Percentiles rank a stretch among this genome's conserved stretches.
Conservation (phyloP, 2,329 filamentous ascomycete species). For the Microcyclospora tardicrescens region DNA sequence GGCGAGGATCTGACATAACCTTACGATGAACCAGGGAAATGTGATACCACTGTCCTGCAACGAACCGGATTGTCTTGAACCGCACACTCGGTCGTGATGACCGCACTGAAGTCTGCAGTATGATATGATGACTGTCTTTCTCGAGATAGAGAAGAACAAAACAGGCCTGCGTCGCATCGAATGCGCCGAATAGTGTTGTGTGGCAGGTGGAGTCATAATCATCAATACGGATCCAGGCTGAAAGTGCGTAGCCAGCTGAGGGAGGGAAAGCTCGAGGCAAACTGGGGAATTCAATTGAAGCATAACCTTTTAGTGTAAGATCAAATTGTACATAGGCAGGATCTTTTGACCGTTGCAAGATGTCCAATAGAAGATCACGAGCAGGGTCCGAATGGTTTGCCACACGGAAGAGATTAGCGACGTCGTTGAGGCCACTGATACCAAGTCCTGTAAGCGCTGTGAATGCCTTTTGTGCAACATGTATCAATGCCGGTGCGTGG, state of each 20-base stretch:
- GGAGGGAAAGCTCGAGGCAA: slow-evolving; percentile 78
- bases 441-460: slow-evolving; percentile 54
- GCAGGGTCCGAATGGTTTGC: slow-evolving; percentile 39
- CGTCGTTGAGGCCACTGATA: slow-evolving; percentile 68
- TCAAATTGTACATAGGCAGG: slow-evolving; percentile 91
- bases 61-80: slow-evolving; percentile 73
- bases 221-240: slow-evolving; percentile 80
- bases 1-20: slow-evolving; percentile 13
- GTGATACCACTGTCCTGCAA: slow-evolving; percentile 78
- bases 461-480: slow-evolving; percentile 29
- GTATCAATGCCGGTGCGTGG: slow-evolving; percentile 4
- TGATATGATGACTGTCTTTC: slow-evolving; percentile 84
- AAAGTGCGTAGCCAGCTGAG: slow-evolving; percentile 71
- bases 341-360: slow-evolving; percentile 59
- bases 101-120: slow-evolving; percentile 86
- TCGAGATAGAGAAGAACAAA: slow-evolving; percentile 91
- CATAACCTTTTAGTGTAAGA: slow-evolving; percentile 72
- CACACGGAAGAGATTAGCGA: slow-evolving; percentile 57
- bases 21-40: slow-evolving; percentile 70
- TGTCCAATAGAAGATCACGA: slow-evolving; percentile 59
- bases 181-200: slow-evolving; percentile 91
- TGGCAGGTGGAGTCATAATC: slow-evolving; percentile 72
- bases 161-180: slow-evolving; percentile 81
- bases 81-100: slow-evolving; percentile 78
- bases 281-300: slow-evolving; percentile 80